phyloP scores from a whole-genome alignment of 768 basidiomycete genomes.

The Ramaria rubella region DNA sequence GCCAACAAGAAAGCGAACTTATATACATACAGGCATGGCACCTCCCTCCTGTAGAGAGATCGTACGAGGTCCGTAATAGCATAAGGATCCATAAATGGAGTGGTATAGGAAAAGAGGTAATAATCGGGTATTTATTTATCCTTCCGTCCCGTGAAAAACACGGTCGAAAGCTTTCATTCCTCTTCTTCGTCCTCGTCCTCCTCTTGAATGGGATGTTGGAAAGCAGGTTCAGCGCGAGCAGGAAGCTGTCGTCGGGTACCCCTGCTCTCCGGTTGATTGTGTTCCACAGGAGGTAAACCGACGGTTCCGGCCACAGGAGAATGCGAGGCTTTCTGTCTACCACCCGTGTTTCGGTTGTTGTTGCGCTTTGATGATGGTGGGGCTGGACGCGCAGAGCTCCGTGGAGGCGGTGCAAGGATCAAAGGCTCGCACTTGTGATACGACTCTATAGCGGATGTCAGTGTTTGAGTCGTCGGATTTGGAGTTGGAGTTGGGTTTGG shows the following conservation, averaged over 20 bases:
- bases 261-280: slow-evolving; percentile 41
- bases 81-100: slow-evolving; percentile 3
- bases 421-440: slow-evolving; percentile 23
- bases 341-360: slow-evolving; percentile 27
- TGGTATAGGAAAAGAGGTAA: slow-evolving; percentile 1
- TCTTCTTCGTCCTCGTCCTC: slow-evolving; percentile 85
- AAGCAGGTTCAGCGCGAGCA: slow-evolving; percentile 64
- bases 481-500: slow-evolving; percentile 13
- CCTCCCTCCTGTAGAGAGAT: not conserved
- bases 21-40: not conserved
- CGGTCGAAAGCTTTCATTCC: slow-evolving; percentile 1
- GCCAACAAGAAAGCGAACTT: not conserved
- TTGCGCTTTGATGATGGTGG: slow-evolving; percentile 3
- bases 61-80: not conserved
- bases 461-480: no score
- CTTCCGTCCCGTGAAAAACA: not conserved
- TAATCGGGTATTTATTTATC: slow-evolving; percentile 1
- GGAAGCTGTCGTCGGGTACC: slow-evolving; percentile 66
- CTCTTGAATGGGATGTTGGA: slow-evolving; percentile 68
- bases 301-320: slow-evolving; percentile 56
- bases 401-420: slow-evolving; percentile 47
- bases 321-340: slow-evolving; percentile 44
- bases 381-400: slow-evolving; percentile 12
- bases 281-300: slow-evolving; percentile 47
- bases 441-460: slow-evolving; percentile 12